Base-by-base conservation (phyloP, 2,329 filamentous ascomycete species). In the Boeremia exigua region DNA sequence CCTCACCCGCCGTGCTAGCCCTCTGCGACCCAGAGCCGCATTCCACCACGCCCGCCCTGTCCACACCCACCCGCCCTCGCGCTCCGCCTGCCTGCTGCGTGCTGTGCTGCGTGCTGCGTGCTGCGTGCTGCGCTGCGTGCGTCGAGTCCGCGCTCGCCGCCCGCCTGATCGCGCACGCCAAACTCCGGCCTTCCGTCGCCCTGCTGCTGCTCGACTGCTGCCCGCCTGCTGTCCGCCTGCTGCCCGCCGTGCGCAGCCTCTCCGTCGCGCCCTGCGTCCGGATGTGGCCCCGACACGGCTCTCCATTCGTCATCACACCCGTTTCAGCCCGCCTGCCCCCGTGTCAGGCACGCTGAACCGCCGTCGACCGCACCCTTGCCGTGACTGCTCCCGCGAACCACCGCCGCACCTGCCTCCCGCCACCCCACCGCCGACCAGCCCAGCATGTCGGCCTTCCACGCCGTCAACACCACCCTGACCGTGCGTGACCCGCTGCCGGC, bases 381-480 rank as follows among this genome's bases (percentile, higher is more conserved):
- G 54, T 30, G 54, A 62, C 42, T 53, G 56, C 54, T 32, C 38
- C 54, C 38, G 44, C 34, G 32, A 39, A 39, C 10, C 40, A 38
- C 15, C 48, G 47, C 38, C 48, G 48, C 44, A 34, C 44, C 27
- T 11, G 29, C 37, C 38, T n/a, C 38, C 54, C 19, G 19, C 19
- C 19, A 2, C 19, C 19, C 5, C 19, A 5, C 19, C 5, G 19
- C 19, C 19, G 19, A 34, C 40, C 38, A 27, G 46, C 37, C 37
- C 57, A 61, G 27, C 60, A 85, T 86, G 83, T 79, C 84, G 62
- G 78, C 81, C 55, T 88, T 88, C 71, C 80, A 82, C 69, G 81
- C 86, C 59, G 84, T 87, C 70, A 88, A 87, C 74, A 82, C 81
- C 58, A 81, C 79, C 54, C 76, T 84, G 51, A 73, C 79, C 25